Evolutionary conservation across 1,284 basidiomycete genomes (phyloP).

Genomic region (Ceraceosorus bombacis): DNA sequence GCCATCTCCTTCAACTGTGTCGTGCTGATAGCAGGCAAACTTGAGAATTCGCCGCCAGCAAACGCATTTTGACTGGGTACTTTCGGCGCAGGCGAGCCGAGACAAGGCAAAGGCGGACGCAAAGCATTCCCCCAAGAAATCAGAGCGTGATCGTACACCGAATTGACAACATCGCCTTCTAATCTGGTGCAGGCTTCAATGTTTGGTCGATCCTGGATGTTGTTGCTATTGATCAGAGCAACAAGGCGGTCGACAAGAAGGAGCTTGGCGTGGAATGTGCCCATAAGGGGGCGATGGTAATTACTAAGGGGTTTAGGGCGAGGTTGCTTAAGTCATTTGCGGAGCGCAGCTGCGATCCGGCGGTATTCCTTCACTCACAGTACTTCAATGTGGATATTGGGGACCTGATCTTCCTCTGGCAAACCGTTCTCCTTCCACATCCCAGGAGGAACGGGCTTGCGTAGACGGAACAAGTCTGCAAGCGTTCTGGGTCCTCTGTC

Average conservation of each 20-base stretch:
- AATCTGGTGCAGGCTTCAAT: conserved; percentile 46
- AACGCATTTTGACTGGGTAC: conserved; percentile 26
- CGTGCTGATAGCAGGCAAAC: conserved; percentile 18
- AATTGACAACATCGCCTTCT: conserved; percentile 64
- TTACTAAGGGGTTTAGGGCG: conserved; percentile 14
- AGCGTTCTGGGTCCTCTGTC: conserved; percentile 43
- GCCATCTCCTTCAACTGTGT: conserved; percentile 28
- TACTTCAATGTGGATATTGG: conserved; percentile 40
- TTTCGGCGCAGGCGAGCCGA: conserved; percentile 47
- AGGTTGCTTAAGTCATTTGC: background rate
- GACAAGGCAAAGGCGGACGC: conserved; percentile 58
- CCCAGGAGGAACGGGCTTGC: conserved; percentile 34
- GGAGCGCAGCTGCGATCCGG: too few relatives aligned
- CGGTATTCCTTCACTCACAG: conserved; percentile 13
- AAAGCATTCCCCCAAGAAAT: conserved; percentile 61
- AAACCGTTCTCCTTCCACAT: conserved; percentile 44
- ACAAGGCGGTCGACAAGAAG: conserved; percentile 66
- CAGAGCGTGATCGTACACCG: conserved; percentile 67
- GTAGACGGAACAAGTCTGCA: conserved; percentile 41
- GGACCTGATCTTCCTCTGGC: conserved; percentile 33
- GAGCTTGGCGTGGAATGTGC: conserved; percentile 73
- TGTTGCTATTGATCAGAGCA: conserved; percentile 66
- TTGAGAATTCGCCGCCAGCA: conserved; percentile 16
- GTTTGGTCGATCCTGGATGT: conserved; percentile 58
- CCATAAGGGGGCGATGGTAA: conserved; percentile 49